Evolutionary conservation across 163 green algal genomes (phyloP), one percentile per base, ranked within the genome.

Genomic region (Botryococcus braunii): DNA sequence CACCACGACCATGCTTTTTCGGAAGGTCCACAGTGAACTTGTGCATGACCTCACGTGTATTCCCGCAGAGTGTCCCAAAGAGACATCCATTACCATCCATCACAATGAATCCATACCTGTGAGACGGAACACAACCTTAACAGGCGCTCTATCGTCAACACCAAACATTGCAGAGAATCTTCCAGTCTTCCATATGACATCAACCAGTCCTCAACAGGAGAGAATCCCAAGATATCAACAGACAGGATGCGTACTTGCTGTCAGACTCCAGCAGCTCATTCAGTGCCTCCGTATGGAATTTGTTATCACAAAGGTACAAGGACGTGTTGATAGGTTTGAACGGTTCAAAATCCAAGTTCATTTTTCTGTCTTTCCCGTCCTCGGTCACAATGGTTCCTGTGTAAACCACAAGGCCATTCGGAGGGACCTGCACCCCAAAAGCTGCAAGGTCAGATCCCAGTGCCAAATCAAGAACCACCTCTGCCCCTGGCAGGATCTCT

Each of bases 321-420:
- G 88, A 96, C 4, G 94, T 98, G 87, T 99, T 99, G 89, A 99
- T 99, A 55, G 94, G 88, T 78, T 99, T 99, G 89, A 99, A 99
- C 9, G 94, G 94, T 85, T 99, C 94, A 81, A 99, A 99, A 79
- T 99, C 94, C 36, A 97, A 95, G 78, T 96, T 98, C 57, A 98
- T 75, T 76, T 97, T 97, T 82, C 95, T 96, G 74, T 97, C 92
- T 83, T 99, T 99, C 66, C 95, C 95, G 55, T 99, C 95, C 13
- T 99, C 94, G 9, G 94, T 99, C 74, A 99, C 71, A 46, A 99
- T 90, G 4, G 88, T 98, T 48, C 94, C 94, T 11, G 91, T 97
- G 86, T 98, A 99, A 4, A 99, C 70, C 13, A 99, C 90, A 38
- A 99, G 83, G 23, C 94, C 94, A 75, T 99, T 99, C 4, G 85